Conservation (phyloP, 2,329 filamentous ascomycete species). For the Colletotrichum truncatum region DNA sequence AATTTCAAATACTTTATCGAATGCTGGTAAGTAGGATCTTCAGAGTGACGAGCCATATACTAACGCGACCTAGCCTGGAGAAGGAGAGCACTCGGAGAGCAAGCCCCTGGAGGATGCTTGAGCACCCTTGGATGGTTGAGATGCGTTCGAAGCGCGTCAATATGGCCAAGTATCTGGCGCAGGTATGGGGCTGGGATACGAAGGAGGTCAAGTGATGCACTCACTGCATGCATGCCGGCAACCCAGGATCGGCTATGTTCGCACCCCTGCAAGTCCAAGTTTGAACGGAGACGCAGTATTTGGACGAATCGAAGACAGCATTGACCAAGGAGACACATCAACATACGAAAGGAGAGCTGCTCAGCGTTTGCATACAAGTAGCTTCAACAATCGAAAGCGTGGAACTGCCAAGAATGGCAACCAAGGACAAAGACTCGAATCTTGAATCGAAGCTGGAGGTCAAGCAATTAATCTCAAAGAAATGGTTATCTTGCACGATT, state of each 20-base stretch:
- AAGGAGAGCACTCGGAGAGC: conserved; percentile 89
- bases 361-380: neutral
- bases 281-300: neutral
- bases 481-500: neutral
- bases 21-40: conserved; percentile 80
- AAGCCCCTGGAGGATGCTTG: conserved; percentile 97
- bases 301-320: neutral
- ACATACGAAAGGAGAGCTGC: no score
- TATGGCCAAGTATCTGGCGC: conserved; percentile 92
- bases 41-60: neutral
- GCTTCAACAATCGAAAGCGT: neutral
- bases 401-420: neutral
- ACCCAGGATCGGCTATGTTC: neutral
- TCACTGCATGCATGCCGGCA: neutral
- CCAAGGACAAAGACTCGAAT: neutral
- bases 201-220: conserved; percentile 17
- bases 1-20: conserved; percentile 99
- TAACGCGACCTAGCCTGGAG: conserved; percentile 73
- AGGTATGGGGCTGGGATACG: conserved; percentile 98
- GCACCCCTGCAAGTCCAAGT: neutral
- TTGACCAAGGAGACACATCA: no score
- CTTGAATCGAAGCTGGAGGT: neutral
- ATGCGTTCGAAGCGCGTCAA: conserved; percentile 97
- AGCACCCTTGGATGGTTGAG: conserved; percentile 98
- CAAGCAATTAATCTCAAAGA: neutral